phyloP scores from a whole-genome alignment of 2,329 filamentous ascomycete genomes.

The Coleophoma crateriformis region DNA sequence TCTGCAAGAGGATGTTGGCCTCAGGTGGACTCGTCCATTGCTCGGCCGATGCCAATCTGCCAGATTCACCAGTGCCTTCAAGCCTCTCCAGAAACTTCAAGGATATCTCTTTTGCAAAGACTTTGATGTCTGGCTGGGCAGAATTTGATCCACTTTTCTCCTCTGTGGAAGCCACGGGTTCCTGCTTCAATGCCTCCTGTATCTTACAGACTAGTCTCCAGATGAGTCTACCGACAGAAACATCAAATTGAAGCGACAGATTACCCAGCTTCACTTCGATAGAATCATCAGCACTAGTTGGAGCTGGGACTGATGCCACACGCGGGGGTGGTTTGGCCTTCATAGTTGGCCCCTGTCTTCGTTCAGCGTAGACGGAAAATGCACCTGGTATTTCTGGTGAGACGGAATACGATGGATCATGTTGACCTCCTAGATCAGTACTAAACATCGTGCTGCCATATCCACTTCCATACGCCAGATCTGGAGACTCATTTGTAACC shows the following conservation, averaged over 20 bases:
- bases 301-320: neutral
- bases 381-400: conserved; percentile 54
- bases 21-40: conserved; percentile 4
- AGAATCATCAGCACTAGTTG: conserved; percentile 5
- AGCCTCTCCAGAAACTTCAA: conserved; percentile 25
- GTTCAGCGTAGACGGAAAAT: conserved; percentile 43
- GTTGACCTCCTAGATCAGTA: conserved; percentile 15
- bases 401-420: conserved; percentile 22
- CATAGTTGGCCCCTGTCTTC: conserved; percentile 8
- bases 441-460: conserved; percentile 5
- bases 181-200: conserved; percentile 14
- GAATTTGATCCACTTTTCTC: conserved; percentile 4
- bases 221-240: conserved; percentile 25
- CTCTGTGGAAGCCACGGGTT: conserved; percentile 1
- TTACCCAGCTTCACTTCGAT: conserved; percentile 23
- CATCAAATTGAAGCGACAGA: conserved; percentile 24
- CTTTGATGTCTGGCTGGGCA: conserved; percentile 9
- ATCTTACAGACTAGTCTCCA: conserved; percentile 22
- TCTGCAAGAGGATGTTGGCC: conserved; percentile 22
- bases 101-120: conserved; percentile 21
- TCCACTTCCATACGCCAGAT: neutral
- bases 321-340: conserved; percentile 6
- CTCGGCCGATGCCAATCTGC: neutral
- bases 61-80: conserved; percentile 17
- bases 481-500: neutral